Conservation (phyloP, 2,329 filamentous ascomycete species). For the Thielaviopsis musarum region DNA sequence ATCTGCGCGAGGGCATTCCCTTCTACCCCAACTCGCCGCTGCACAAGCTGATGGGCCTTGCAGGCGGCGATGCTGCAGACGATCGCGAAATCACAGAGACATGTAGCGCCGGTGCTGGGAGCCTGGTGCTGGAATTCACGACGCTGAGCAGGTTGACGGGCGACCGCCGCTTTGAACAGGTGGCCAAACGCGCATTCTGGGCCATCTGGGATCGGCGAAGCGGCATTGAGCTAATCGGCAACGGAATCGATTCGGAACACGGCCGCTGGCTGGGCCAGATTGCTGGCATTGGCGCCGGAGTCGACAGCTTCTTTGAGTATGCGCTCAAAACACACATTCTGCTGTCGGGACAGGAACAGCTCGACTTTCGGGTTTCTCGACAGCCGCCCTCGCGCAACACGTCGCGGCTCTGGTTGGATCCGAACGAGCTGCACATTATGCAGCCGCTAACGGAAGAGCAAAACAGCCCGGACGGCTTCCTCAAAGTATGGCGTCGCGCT, state of each 20-base stretch:
- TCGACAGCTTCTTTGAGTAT: conserved; percentile 98
- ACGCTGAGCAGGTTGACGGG: conserved; percentile 78
- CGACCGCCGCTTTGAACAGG: conserved; percentile 71
- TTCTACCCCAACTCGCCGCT: conserved; percentile 81
- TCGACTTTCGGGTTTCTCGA: conserved; percentile 25
- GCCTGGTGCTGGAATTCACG: conserved; percentile 82
- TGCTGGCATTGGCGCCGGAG: conserved; percentile 88
- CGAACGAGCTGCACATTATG: conserved; percentile 37
- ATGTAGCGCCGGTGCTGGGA: conserved; percentile 92
- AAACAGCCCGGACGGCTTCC: conserved; percentile 60
- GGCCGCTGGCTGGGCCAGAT: conserved; percentile 79
- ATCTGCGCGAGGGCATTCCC: conserved; percentile 75
- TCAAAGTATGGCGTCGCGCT: conserved; percentile 69
- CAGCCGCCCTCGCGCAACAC: conserved; percentile 25
- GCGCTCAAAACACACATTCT: conserved; percentile 87
- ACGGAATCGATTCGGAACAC: conserved; percentile 80
- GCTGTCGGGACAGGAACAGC: conserved; percentile 55
- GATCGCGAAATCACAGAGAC: conserved; percentile 75
- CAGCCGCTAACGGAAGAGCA: conserved; percentile 43
- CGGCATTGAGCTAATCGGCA: conserved; percentile 71
- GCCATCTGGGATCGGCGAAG: conserved; percentile 85
- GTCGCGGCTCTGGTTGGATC: conserved; percentile 35
- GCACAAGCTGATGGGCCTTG: conserved; percentile 32
- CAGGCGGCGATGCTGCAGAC: neutral
- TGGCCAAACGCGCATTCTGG: conserved; percentile 89